Conservation (phyloP, 2,329 filamentous ascomycete genomes). For the Esteya vermicola region DNA sequence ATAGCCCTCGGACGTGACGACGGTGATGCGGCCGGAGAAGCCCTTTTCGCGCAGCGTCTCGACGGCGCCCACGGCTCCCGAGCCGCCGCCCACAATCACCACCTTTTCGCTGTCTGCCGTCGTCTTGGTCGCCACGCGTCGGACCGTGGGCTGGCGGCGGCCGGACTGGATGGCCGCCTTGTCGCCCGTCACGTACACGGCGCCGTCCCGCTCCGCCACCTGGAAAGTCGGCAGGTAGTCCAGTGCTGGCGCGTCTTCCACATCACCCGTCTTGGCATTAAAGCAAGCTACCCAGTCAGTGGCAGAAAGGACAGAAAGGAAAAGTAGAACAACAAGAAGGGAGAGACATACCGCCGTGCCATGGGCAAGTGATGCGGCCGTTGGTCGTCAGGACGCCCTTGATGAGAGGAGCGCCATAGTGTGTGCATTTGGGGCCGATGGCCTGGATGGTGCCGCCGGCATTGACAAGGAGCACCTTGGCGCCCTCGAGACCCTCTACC, state of each 20-base stretch:
- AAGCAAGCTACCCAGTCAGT: slow-evolving; percentile 44
- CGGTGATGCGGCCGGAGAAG: slow-evolving; percentile 64
- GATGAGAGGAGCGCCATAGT: slow-evolving; percentile 82
- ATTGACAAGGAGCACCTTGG: slow-evolving; percentile 78
- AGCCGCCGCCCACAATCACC: slow-evolving; percentile 79
- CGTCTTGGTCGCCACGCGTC: slow-evolving; percentile 44
- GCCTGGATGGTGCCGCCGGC: slow-evolving; percentile 64
- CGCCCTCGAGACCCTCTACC: slow-evolving; percentile 75
- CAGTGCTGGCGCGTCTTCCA: slow-evolving; percentile 86
- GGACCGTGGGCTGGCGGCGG: slow-evolving; percentile 58
- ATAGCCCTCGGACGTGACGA: slow-evolving; percentile 74
- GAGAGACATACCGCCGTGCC: slow-evolving; percentile 70
- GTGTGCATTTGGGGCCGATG: slow-evolving; percentile 64
- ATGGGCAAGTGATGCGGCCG: slow-evolving; percentile 81
- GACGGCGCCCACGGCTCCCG: slow-evolving; percentile 65
- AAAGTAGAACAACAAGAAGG: neutral
- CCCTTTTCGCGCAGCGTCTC: slow-evolving; percentile 74
- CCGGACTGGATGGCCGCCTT: slow-evolving; percentile 65
- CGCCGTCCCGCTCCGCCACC: slow-evolving; percentile 65
- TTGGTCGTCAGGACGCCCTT: slow-evolving; percentile 73
- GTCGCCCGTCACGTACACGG: slow-evolving; percentile 71
- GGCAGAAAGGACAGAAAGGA: slow-evolving; percentile 3
- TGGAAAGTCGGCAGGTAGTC: slow-evolving; percentile 77
- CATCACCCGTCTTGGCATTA: slow-evolving; percentile 74
- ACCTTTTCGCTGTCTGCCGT: slow-evolving; percentile 44